A percentile compares a stretch with the other conserved stretches of the same genome.
phyloP scores from a whole-genome alignment of 2,329 filamentous ascomycete genomes.

The Cyclaneusma minus region DNA sequence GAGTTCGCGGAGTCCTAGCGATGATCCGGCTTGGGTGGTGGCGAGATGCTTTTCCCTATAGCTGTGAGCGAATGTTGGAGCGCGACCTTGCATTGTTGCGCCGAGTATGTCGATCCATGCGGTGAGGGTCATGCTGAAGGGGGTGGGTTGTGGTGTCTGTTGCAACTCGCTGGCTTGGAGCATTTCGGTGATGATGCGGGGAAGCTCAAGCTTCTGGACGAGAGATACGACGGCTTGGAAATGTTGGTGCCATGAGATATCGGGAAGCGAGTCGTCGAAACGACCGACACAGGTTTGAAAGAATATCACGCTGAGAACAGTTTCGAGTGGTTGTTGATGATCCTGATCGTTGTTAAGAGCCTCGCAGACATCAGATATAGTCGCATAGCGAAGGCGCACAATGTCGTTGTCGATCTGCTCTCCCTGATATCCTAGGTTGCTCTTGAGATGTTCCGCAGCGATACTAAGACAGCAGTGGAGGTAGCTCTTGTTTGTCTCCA shows the following conservation, averaged over 20 bases:
- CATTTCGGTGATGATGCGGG: constrained; percentile 46
- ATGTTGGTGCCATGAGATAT: constrained; percentile 95
- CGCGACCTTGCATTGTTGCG: constrained; percentile 75
- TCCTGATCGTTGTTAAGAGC: constrained; percentile 66
- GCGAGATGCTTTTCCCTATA: constrained; percentile 90
- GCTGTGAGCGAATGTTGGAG: constrained; percentile 82
- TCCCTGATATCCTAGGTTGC: constrained; percentile 46
- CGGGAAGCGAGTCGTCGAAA: constrained; percentile 68
- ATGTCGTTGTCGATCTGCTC: constrained; percentile 81
- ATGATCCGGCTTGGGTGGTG: constrained; percentile 28
- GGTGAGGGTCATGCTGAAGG: constrained; percentile 90
- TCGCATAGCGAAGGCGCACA: constrained; percentile 78
- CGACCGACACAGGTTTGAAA: constrained; percentile 87
- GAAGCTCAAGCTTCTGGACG: constrained; percentile 71
- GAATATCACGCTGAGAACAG: constrained; percentile 87
- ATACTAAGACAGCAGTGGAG: constrained; percentile 92
- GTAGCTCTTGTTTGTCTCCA: constrained; percentile 86
- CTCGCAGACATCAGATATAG: constrained; percentile 73
- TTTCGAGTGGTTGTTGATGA: constrained; percentile 80
- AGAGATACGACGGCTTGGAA: constrained; percentile 82
- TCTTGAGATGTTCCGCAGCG: constrained; percentile 82
- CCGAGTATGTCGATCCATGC: constrained; percentile 97
- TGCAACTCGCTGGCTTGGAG: no score
- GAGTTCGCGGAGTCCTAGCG: constrained; percentile 67
- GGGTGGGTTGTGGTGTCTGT: constrained; percentile 26